Evolutionary conservation across 805 yeast species (phyloP).

Genomic region (Wickerhamiella slavikovae): DNA sequence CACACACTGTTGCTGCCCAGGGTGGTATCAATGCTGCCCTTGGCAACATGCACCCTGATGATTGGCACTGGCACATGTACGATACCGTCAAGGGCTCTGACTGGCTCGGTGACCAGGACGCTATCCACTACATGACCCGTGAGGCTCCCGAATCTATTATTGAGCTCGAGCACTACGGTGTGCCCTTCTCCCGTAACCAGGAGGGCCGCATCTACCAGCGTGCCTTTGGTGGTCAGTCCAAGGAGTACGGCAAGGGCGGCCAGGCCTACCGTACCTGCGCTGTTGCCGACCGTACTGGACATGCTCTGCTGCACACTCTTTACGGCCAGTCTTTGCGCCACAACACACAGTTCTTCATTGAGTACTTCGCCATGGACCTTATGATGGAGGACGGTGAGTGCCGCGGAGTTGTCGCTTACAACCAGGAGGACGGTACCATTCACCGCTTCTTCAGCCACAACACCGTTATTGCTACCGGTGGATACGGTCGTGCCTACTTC

Average conservation of each 20-base stretch:
- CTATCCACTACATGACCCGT: constrained; percentile 96
- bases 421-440: constrained; percentile 96
- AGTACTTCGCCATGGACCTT: constrained; percentile 86
- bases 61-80: constrained; percentile 99
- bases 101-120: constrained; percentile 99
- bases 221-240: constrained; percentile 97
- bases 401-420: constrained; percentile 93
- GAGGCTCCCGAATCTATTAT: constrained; percentile 93
- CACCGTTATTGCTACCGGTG: constrained; percentile 96
- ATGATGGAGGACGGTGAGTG: constrained; percentile 89
- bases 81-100: constrained; percentile 98
- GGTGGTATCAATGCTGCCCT: constrained; percentile 99
- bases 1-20: constrained; percentile 98
- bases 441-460: constrained; percentile 96
- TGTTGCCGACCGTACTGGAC: constrained; percentile 98
- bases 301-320: constrained; percentile 83
- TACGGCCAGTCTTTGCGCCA: constrained; percentile 93
- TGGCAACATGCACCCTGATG: constrained; percentile 95
- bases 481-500: constrained; percentile 96
- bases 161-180: constrained; percentile 95
- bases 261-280: constrained; percentile 99
- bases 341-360: constrained; percentile 95
- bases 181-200: constrained; percentile 92
- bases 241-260: constrained; percentile 92
- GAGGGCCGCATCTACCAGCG: constrained; percentile 95